phyloP scores from a whole-genome alignment of 176 grass and related monocot genomes.

The Bolboschoenus planiculmis region DNA sequence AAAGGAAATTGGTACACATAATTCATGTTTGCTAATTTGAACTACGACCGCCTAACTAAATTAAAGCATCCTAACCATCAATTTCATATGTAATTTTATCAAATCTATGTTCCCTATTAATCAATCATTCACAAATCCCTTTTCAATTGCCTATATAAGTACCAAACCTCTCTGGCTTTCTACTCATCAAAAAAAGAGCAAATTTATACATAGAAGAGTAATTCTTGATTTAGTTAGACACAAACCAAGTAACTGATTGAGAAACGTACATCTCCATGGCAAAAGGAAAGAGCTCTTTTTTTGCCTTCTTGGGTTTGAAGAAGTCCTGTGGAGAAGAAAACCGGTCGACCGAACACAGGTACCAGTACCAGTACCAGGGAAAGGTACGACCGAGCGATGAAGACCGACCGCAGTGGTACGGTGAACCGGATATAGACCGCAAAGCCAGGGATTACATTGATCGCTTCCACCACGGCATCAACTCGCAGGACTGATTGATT shows the following conservation, averaged over 20 bases:
- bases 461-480: neutral
- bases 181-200: neutral
- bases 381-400: slow-evolving; percentile 18
- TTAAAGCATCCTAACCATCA: neutral
- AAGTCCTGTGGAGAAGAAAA: slow-evolving; percentile 1
- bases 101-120: neutral
- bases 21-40: neutral
- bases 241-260: neutral
- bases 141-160: slow-evolving; percentile 11
- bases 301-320: slow-evolving; percentile 12
- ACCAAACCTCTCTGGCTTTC: neutral
- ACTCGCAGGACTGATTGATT: neutral
- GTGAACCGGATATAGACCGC: slow-evolving; percentile 20
- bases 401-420: neutral
- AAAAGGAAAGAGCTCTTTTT: neutral
- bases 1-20: neutral
- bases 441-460: slow-evolving; percentile 20
- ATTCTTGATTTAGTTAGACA: neutral
- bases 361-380: neutral
- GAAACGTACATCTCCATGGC: neutral
- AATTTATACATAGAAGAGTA: neutral
- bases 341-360: neutral
- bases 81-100: neutral
- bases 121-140: neutral
- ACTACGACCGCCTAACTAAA: slow-evolving; percentile 16